A percentile compares a stretch with the other conserved stretches of the same genome.
Conservation (phyloP, 768 basidiomycete genomes). For the Phylloporus sp. region DNA sequence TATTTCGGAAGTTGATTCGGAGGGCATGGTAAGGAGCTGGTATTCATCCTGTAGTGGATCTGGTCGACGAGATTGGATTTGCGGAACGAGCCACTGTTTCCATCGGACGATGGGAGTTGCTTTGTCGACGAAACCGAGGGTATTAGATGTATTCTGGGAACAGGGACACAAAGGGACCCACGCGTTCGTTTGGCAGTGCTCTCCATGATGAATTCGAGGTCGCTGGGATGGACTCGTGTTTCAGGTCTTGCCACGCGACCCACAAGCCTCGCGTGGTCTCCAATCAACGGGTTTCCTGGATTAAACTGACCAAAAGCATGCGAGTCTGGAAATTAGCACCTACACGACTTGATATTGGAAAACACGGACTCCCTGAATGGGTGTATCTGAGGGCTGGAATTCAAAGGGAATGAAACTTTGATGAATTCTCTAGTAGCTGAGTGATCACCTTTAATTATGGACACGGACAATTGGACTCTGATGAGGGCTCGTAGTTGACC, state of each 20-base stretch:
- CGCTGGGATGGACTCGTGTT: not conserved
- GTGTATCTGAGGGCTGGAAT: not conserved
- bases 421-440: not conserved
- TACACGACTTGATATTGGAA: not conserved
- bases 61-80: conserved; percentile 3
- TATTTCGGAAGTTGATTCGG: conserved; percentile 1
- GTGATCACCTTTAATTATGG: not conserved
- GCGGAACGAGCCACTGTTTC: conserved; percentile 15
- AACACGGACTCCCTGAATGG: not conserved
- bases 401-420: not conserved
- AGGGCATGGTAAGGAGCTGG: conserved; percentile 13
- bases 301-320: not conserved
- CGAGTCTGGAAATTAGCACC: not conserved
- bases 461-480: no score
- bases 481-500: no score
- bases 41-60: conserved; percentile 19
- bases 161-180: not conserved
- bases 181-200: conserved; percentile 1
- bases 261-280: not conserved
- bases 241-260: not conserved
- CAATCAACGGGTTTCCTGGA: not conserved
- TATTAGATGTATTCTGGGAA: not conserved
- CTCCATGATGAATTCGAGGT: conserved; percentile 3
- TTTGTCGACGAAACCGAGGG: not conserved
- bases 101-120: conserved; percentile 7